Evolutionary conservation across 352 stramenopile species (phyloP).

Genomic region (Pythium folliculosum): DNA sequence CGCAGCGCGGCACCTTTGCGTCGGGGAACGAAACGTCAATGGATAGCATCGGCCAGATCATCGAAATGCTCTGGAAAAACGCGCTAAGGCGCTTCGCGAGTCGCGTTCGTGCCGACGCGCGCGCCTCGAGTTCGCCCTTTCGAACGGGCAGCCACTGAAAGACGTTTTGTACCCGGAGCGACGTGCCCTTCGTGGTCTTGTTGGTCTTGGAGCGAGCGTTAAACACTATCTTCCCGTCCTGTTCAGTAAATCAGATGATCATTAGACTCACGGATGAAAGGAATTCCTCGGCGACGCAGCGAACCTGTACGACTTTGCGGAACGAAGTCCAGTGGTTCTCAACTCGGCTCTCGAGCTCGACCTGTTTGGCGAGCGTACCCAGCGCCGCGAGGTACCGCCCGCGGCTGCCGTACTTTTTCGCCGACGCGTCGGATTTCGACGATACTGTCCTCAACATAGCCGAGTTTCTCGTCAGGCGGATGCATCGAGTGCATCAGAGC

Average conservation of each 20-base stretch:
- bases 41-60: conserved; percentile 74
- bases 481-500: no score
- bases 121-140: conserved; percentile 40
- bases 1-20: conserved; percentile 14
- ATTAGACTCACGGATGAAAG: background rate
- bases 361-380: conserved; percentile 34
- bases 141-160: conserved; percentile 70
- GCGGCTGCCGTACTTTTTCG: conserved; percentile 39
- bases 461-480: background rate
- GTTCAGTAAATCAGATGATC: background rate
- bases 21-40: conserved; percentile 55
- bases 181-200: conserved; percentile 41
- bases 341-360: conserved; percentile 72
- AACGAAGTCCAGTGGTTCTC: conserved; percentile 56
- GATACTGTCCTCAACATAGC: conserved; percentile 34
- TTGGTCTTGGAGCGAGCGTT: conserved; percentile 43
- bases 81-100: conserved; percentile 44
- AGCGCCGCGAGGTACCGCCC: conserved; percentile 63
- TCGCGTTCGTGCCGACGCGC: conserved; percentile 36
- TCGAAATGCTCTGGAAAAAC: conserved; percentile 57
- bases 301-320: conserved; percentile 48
- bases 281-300: no score
- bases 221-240: conserved; percentile 60
- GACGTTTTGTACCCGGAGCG: conserved; percentile 47
- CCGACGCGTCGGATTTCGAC: conserved; percentile 26